Base-by-base conservation (phyloP, 73 alveolate genomes). In the Halteria grandinella region DNA sequence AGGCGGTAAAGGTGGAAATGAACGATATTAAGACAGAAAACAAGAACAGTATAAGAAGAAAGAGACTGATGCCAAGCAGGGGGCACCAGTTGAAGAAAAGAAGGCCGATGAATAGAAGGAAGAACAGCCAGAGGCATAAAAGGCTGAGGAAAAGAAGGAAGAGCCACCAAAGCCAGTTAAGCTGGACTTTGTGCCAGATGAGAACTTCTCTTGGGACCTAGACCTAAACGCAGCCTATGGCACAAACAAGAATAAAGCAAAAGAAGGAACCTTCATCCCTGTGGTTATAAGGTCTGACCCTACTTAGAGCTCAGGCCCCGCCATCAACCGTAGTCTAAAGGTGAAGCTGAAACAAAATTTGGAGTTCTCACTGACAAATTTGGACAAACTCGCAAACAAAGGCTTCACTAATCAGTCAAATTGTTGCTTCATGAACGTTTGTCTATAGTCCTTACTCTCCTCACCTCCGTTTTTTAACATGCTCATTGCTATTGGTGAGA, bases 401-500 rank as follows among this genome's bases (percentile, higher is more conserved):
- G 90, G 90, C 15, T 64, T 79, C 55, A 43, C 54, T 8, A 79
- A 79, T 37, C 17, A 60, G 15, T 28, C 75, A 14, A 79, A 79
- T 40, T 64, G 69, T 32, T 79, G 90, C 62, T 79, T 44, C 29
- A 79, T 79, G 90, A 79, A 79, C 54, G 80, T 52, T 1, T 21
- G 44, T 21, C 55, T 80, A 17, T 85, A 80, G 29, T 40, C 77
- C 27, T 37, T 80, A 14, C 49, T 53, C 21, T 33, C 85, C 10
- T 44, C 39, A 21, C 83, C 90, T 14, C 55, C 80, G 1, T 70
- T 80, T 39, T 80, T 33, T 63, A 69, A 80, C 43, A 49, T 80
- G 71, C 79, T 80, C 0, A 44, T 50, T 7, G 59, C 72, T 28
- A 37, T 80, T 12, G 52, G 64, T 49, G 54, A 64, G 1, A 66